A percentile compares a stretch with the other conserved stretches of the same genome.
Conservation (phyloP, 768 basidiomycete species). For the Fistulinella prunicolor region DNA sequence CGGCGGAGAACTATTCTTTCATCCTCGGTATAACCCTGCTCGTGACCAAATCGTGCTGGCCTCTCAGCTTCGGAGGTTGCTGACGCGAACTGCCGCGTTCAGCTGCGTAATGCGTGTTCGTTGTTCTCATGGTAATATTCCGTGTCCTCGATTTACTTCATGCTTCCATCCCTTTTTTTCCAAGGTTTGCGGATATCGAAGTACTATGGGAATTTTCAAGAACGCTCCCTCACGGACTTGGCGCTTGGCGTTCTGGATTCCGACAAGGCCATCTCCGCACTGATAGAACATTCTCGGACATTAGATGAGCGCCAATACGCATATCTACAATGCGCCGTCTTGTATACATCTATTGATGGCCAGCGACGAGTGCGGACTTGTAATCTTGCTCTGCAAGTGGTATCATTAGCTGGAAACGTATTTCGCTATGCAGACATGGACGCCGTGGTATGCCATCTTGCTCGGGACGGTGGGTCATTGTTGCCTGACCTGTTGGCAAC, state of each 20-base stretch:
- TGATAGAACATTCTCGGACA: constrained; percentile 67
- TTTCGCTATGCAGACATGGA: constrained; percentile 93
- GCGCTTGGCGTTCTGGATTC: constrained; percentile 79
- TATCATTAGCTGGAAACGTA: constrained; percentile 82
- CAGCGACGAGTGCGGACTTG: constrained; percentile 79
- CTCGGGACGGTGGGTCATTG: constrained; percentile 66
- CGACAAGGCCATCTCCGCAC: constrained; percentile 73
- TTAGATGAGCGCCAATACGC: constrained; percentile 72
- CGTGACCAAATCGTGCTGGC: constrained; percentile 63
- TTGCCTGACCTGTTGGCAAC: background rate
- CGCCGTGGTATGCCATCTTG: constrained; percentile 65
- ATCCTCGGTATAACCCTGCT: constrained; percentile 78
- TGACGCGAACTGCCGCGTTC: constrained; percentile 71
- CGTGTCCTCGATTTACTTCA: constrained; percentile 5
- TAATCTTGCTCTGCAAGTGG: constrained; percentile 83
- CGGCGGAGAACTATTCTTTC: constrained; percentile 90
- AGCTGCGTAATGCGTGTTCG: constrained; percentile 80
- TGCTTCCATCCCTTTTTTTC: constrained; percentile 7
- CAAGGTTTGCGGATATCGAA: constrained; percentile 61
- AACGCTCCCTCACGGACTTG: constrained; percentile 66
- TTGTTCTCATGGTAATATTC: constrained; percentile 69
- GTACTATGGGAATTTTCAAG: constrained; percentile 73
- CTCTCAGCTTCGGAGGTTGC: constrained; percentile 73
- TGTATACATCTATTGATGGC: constrained; percentile 80
- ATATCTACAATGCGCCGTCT: constrained; percentile 79